Percentiles rank a stretch among this genome's conserved stretches.
Evolutionary conservation across 192 early-diverging fungal genomes (phyloP).

Genomic region (Oehlia diaphana): DNA sequence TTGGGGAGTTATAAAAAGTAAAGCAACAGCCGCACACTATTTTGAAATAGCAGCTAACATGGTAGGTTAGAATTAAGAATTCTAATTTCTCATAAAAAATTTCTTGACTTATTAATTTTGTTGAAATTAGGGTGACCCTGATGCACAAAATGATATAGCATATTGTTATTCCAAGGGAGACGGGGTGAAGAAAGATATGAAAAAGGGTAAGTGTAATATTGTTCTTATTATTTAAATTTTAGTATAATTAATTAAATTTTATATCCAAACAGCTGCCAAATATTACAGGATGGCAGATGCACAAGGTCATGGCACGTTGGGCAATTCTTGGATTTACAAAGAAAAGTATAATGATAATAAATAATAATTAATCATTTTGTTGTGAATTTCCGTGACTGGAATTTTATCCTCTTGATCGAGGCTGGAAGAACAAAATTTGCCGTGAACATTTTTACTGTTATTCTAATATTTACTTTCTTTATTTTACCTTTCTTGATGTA

Average conservation of each 20-base stretch:
- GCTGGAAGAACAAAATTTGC: not conserved
- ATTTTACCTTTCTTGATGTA: not conserved
- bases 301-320: conserved; percentile 66
- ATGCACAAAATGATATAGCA: conserved; percentile 75
- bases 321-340: conserved; percentile 85
- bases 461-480: not conserved
- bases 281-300: conserved; percentile 72
- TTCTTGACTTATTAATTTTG: not conserved
- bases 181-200: conserved; percentile 77
- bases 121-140: conserved; percentile 63
- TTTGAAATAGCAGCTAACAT: conserved; percentile 80
- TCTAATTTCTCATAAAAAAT: not conserved
- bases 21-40: conserved; percentile 71
- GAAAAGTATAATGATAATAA: conserved; percentile 65
- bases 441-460: not conserved
- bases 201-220: conserved; percentile 25
- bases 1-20: conserved; percentile 75
- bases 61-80: conserved; percentile 25
- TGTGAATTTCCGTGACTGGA: not conserved
- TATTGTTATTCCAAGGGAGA: conserved; percentile 72
- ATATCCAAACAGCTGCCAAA: conserved; percentile 63
- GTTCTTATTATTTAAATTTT: not conserved
- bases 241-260: not conserved
- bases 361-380: not conserved
- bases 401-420: not conserved